Evolutionary conservation across 2,329 filamentous ascomycete genomes (phyloP).

Genomic region (Penicillium freii): DNA sequence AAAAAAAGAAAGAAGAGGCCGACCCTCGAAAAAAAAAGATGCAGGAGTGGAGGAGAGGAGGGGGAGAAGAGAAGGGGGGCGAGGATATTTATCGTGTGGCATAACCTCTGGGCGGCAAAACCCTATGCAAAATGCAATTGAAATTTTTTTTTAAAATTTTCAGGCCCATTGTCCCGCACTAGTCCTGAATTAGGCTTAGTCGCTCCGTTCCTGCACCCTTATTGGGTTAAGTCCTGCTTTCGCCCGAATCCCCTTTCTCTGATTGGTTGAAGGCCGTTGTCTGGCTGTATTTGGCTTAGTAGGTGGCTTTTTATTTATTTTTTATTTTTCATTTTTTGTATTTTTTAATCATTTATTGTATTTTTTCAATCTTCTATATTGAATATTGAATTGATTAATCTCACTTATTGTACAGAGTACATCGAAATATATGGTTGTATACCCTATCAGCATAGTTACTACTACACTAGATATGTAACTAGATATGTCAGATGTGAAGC

Average conservation of each 20-base stretch:
- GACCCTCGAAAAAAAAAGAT: slow-evolving; percentile 33
- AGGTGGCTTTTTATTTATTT: neutral
- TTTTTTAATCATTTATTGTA: neutral
- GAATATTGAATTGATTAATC: neutral
- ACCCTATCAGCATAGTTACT: neutral
- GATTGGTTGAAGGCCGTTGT: slow-evolving; percentile 9
- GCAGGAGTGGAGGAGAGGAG: slow-evolving; percentile 24
- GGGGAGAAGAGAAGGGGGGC: slow-evolving; percentile 28
- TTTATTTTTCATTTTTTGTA: neutral
- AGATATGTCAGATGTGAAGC: neutral
- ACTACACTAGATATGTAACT: neutral
- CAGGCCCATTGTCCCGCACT: slow-evolving; percentile 25
- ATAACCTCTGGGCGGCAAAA: slow-evolving; percentile 32
- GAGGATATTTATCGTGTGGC: slow-evolving; percentile 44
- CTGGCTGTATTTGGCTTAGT: neutral
- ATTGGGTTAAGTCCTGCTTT: slow-evolving; percentile 11
- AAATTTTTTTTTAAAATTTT: slow-evolving; percentile 26
- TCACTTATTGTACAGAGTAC: neutral
- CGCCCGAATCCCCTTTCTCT: slow-evolving; percentile 6
- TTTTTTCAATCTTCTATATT: neutral
- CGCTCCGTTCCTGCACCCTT: neutral
- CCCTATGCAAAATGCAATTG: slow-evolving; percentile 13
- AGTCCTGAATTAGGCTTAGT: slow-evolving; percentile 19
- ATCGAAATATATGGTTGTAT: neutral
- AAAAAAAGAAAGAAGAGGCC: slow-evolving; percentile 32